Percentiles rank a stretch among this genome's conserved stretches.
Evolutionary conservation across 2,329 filamentous ascomycete species (phyloP).

Genomic region (Fusarium armeniacum): DNA sequence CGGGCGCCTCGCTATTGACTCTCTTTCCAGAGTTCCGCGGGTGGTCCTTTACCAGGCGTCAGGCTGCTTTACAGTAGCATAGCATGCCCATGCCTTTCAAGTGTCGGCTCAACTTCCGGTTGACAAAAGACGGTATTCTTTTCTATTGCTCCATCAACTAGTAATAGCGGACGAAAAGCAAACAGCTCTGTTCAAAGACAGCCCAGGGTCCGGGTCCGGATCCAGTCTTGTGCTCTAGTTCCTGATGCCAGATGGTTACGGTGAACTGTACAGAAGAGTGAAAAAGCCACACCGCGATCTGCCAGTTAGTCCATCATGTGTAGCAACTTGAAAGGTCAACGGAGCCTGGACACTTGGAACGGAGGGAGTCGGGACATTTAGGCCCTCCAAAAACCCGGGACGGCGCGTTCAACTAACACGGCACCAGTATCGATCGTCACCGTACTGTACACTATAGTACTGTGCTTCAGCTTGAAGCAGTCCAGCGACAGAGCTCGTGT

Average conservation of each 20-base stretch:
- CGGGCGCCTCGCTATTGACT: conserved; percentile 40
- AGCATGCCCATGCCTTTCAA: conserved; percentile 16
- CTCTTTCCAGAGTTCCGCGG: conserved; percentile 40
- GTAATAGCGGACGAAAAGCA: conserved; percentile 21
- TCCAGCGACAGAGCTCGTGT: conserved; percentile 41
- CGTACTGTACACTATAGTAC: neutral
- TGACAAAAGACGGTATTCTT: conserved; percentile 15
- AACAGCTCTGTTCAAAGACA: conserved; percentile 5
- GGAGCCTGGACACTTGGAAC: conserved; percentile 23
- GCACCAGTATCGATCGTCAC: conserved; percentile 42
- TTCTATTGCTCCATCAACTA: conserved; percentile 19
- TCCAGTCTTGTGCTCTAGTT: conserved; percentile 24
- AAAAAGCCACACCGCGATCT: conserved; percentile 10
- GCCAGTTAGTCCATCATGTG: conserved; percentile 40
- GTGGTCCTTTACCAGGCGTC: conserved; percentile 8
- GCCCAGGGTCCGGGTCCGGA: conserved; percentile 6
- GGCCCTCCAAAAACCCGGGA: conserved; percentile 23
- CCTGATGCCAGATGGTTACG: conserved; percentile 40
- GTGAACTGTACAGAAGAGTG: conserved; percentile 11
- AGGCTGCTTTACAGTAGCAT: conserved; percentile 25
- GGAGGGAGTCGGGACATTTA: conserved; percentile 22
- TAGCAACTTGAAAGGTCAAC: conserved; percentile 24
- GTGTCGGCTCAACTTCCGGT: conserved; percentile 40
- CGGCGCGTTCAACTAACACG: conserved; percentile 28
- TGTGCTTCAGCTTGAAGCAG: conserved; percentile 37